Evolutionary conservation across 2,329 filamentous ascomycete species (phyloP).

Genomic region (Fusarium dimerum): DNA sequence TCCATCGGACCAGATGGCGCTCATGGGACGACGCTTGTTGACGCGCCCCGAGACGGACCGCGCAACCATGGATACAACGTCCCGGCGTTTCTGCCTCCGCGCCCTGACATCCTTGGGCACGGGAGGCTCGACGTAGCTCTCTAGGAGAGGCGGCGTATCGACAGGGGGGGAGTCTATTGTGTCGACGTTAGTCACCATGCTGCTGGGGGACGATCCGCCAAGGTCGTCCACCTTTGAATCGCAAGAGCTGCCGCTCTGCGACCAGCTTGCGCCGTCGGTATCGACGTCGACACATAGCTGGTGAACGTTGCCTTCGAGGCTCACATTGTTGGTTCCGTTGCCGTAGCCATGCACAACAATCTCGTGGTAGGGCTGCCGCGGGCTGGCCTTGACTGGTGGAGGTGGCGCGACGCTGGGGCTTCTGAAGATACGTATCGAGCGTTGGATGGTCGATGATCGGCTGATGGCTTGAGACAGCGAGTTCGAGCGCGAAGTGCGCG

Average conservation of each 20-base stretch:
- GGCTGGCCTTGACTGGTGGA: constrained; percentile 10
- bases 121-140: constrained; percentile 16
- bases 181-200: constrained; percentile 31
- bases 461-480: constrained; percentile 33
- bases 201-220: constrained; percentile 23
- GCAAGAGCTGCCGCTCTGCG: constrained; percentile 29
- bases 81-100: constrained; percentile 30
- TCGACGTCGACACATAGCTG: constrained; percentile 3
- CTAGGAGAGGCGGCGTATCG: constrained; percentile 20
- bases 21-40: constrained; percentile 31
- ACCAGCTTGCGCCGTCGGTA: constrained; percentile 14
- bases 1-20: constrained; percentile 29
- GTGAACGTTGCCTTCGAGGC: constrained; percentile 15
- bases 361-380: constrained; percentile 44
- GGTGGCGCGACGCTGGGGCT: constrained; percentile 6
- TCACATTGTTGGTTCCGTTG: constrained; percentile 50
- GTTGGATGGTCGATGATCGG: constrained; percentile 36
- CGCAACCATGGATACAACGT: constrained; percentile 30
- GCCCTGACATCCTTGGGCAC: constrained; percentile 22
- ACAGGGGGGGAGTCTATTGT: constrained; percentile 25
- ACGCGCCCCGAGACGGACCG: constrained; percentile 27
- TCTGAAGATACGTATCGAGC: constrained; percentile 36
- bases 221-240: constrained; percentile 24
- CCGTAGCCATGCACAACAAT: constrained; percentile 56
- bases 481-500: constrained; percentile 31